Evolutionary conservation across 768 basidiomycete genomes (phyloP).

Genomic region (Albatrellus ellisii): DNA sequence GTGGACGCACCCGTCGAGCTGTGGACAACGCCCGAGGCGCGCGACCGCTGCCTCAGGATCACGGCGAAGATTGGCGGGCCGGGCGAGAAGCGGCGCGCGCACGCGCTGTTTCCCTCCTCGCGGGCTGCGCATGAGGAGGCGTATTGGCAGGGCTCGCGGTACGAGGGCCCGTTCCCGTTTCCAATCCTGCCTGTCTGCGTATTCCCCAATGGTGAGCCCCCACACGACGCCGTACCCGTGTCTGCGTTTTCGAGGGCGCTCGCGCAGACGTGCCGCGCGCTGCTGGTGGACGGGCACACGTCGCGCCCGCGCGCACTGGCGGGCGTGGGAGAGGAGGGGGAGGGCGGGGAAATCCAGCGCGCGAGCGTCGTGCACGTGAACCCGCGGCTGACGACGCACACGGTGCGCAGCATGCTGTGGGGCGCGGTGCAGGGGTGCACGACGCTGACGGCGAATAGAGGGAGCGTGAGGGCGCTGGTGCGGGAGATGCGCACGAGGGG

Average conservation of each 20-base stretch:
- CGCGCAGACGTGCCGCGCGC: slow-evolving; percentile 29
- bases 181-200: slow-evolving; percentile 46
- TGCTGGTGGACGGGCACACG: slow-evolving; percentile 35
- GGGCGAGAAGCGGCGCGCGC: slow-evolving; percentile 48
- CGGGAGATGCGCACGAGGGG: slow-evolving; percentile 41
- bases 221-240: not conserved
- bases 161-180: slow-evolving; percentile 35
- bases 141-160: slow-evolving; percentile 59
- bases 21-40: slow-evolving; percentile 74
- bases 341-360: slow-evolving; percentile 31
- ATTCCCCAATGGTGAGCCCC: slow-evolving; percentile 24
- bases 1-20: slow-evolving; percentile 33
- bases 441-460: slow-evolving; percentile 76
- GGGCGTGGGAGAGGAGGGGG: slow-evolving; percentile 3
- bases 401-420: slow-evolving; percentile 56
- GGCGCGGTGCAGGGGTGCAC: slow-evolving; percentile 67
- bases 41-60: slow-evolving; percentile 60
- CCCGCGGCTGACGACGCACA: slow-evolving; percentile 60
- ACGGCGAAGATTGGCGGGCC: slow-evolving; percentile 70
- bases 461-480: slow-evolving; percentile 65
- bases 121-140: slow-evolving; percentile 20
- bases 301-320: slow-evolving; percentile 14
- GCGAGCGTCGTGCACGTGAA: slow-evolving; percentile 41
- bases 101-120: slow-evolving; percentile 38
- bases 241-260: not conserved